A percentile compares a stretch with the other conserved stretches of the same genome.
Conservation (phyloP, 805 yeast species). For the Pichia thaimueangensis region DNA sequence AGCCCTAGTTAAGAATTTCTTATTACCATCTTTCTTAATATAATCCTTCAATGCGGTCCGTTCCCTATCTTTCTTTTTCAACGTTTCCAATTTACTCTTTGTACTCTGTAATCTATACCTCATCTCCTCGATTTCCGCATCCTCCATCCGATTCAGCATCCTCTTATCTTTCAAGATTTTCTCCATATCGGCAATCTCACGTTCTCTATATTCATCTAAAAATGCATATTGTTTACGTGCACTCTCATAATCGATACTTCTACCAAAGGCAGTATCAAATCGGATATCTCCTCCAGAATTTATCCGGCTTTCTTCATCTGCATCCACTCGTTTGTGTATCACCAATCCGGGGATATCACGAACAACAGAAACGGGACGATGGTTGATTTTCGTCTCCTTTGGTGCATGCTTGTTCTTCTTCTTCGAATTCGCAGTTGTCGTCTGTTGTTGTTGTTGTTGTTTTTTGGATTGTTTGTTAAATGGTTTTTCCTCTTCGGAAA, state of each 20-base stretch:
- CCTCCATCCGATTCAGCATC: constrained; percentile 34
- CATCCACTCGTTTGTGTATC: constrained; percentile 18
- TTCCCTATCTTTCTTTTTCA: constrained; percentile 72
- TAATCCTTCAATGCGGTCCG: constrained; percentile 55
- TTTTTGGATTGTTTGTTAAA: constrained; percentile 28
- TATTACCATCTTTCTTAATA: constrained; percentile 37
- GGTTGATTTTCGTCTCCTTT: constrained; percentile 63
- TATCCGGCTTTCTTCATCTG: constrained; percentile 1
- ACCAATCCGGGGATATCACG: constrained; percentile 69
- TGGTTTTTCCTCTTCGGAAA: constrained; percentile 14
- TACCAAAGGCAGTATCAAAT: constrained; percentile 86
- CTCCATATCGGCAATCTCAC: constrained; percentile 61
- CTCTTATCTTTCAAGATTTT: constrained; percentile 49
- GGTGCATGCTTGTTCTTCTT: constrained; percentile 81
- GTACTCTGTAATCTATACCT: constrained; percentile 56
- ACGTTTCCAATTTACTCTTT: constrained; percentile 57
- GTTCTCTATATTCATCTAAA: constrained; percentile 75
- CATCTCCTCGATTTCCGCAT: constrained; percentile 44
- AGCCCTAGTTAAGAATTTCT: constrained; percentile 55
- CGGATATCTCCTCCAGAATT: constrained; percentile 59
- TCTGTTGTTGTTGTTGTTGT: constrained; percentile 16
- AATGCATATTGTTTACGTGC: constrained; percentile 77
- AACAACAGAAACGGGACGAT: constrained; percentile 55
- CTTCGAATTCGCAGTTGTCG: constrained; percentile 11
- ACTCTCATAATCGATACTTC: constrained; percentile 53